Evolutionary conservation across 257 asterid genomes (phyloP).

Genomic region (Linderniella brevidens): DNA sequence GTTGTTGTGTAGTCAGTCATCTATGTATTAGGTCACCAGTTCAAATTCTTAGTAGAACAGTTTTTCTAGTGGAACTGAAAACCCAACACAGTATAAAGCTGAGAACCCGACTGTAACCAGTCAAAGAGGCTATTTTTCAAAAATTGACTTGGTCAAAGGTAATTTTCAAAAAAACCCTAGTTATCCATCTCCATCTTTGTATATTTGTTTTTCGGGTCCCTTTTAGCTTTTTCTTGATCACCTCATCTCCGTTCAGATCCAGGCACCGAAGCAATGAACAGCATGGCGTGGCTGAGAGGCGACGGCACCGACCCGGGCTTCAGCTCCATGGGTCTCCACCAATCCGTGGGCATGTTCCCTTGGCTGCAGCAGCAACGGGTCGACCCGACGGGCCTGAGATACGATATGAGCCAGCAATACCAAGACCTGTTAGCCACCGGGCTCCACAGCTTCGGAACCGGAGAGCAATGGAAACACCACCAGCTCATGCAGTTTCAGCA

Average conservation of each 20-base stretch:
- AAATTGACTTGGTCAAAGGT: no score
- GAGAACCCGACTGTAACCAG: no score
- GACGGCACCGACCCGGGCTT: constrained; percentile 64
- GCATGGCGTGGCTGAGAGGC: constrained; percentile 78
- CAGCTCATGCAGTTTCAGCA: constrained; percentile 69
- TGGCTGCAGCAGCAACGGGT: constrained; percentile 73
- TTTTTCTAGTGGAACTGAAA: no score
- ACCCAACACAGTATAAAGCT: no score
- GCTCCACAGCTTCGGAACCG: constrained; percentile 41
- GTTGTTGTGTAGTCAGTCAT: no score
- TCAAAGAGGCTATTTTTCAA: no score
- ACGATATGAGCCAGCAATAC: constrained; percentile 66
- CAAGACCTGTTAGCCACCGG: constrained; percentile 71
- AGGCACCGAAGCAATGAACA: constrained; percentile 46
- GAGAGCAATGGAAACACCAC: constrained; percentile 41
- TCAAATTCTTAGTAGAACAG: no score
- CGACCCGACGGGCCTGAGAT: constrained; percentile 44
- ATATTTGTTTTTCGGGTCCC: no score
- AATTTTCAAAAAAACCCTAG: no score
- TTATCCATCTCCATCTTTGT: neutral
- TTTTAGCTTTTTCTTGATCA: no score
- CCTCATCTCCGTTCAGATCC: constrained; percentile 32
- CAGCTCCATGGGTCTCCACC: constrained; percentile 50
- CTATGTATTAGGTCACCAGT: no score
- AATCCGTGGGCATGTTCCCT: constrained; percentile 58